Base-by-base conservation (phyloP, 2,329 filamentous ascomycete species). In the Aspergillus sp. region DNA sequence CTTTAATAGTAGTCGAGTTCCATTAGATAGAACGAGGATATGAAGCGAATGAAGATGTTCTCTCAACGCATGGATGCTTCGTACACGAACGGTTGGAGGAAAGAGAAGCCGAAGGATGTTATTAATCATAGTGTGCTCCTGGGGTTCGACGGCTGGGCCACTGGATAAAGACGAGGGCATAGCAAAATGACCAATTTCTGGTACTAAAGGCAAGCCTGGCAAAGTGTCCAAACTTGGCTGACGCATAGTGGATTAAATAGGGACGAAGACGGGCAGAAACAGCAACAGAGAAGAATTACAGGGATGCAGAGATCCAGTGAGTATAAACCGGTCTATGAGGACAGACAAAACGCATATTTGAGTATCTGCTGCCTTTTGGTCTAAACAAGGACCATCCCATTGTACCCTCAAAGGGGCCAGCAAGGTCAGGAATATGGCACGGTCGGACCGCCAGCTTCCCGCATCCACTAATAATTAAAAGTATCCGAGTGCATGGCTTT, bases 11-110 rank as follows among this genome's bases (percentile, higher is more conserved):
- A 72, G 45, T 13, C 56, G 58, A 19, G 53, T 48, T 27, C 64
- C 65, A 37, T 70, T 68, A 3, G 68, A 70, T 12, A 72, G 54
- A 12, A 52, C 56, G 5, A 72, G 44, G 5, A 62, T 48, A 39
- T 58, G 63, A 7, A 68, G 48, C 2, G 60, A 57, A 48, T 71
- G 65, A n/a, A 67, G 44, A 44, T 65, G 64, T 8, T 58, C 60
- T 27, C 57, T 48, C 11, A 64, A 45, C 6, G 44, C 42, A 30
- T 51, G 59, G 32, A 52, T 47, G 41, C 47, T 53, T 41, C 56
- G 56, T 33, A 69, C 49, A 27, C 52, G 47, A 5, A 66, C 54
- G 2, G 59, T 55, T 9, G 56, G 54, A 31, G 64, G 56, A 31
- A 66, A 67, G 28, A 67, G 47, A 11, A 52, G 54, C 11, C 59